A percentile compares a stretch with the other conserved stretches of the same genome.
These are phyloP conservation scores for Lathyrus sativus DNA, from an alignment of 306 rosid genomes.

Conservation along the genomic window DNA sequence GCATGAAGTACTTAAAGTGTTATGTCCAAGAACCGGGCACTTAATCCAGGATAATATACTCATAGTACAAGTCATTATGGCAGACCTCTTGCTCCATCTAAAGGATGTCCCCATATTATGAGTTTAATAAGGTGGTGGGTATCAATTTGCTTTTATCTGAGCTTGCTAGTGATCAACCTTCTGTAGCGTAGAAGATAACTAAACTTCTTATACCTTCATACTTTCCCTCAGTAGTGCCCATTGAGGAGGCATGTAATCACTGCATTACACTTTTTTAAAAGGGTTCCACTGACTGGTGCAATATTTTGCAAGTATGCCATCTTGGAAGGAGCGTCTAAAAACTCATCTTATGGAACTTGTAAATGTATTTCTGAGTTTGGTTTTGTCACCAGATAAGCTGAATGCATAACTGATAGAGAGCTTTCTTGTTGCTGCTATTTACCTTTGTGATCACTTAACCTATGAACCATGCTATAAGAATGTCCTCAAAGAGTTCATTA, in stretches of 20 bases:
- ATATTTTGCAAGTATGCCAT: slow-evolving; percentile 74
- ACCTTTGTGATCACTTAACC: slow-evolving; percentile 58
- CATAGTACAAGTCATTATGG: slow-evolving; percentile 57
- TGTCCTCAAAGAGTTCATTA: slow-evolving; percentile 63
- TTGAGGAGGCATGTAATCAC: slow-evolving; percentile 84
- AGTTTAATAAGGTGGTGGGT: slow-evolving; percentile 81
- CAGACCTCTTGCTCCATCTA: slow-evolving; percentile 68
- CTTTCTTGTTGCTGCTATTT: slow-evolving; percentile 65
- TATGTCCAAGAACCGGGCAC: slow-evolving; percentile 80
- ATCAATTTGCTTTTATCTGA: slow-evolving; percentile 62
- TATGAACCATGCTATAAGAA: slow-evolving; percentile 50
- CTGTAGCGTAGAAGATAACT: slow-evolving; percentile 79
- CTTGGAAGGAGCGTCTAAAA: slow-evolving; percentile 72
- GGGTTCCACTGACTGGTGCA: slow-evolving; percentile 90
- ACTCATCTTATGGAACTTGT: slow-evolving; percentile 69
- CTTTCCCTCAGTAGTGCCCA: slow-evolving; percentile 70
- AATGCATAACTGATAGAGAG: slow-evolving; percentile 64
- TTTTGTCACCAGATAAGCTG: slow-evolving; percentile 56
- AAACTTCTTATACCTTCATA: slow-evolving; percentile 79
- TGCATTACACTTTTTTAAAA: slow-evolving; percentile 74
- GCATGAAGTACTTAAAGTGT: slow-evolving; percentile 86
- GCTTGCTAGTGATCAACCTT: slow-evolving; percentile 74
- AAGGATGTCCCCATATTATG: slow-evolving; percentile 70
- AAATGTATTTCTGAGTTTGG: slow-evolving; percentile 57
- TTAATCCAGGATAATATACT: slow-evolving; percentile 65